phyloP scores from a whole-genome alignment of 2,329 filamentous ascomycete species.

The Colletotrichum orchidophilum region DNA sequence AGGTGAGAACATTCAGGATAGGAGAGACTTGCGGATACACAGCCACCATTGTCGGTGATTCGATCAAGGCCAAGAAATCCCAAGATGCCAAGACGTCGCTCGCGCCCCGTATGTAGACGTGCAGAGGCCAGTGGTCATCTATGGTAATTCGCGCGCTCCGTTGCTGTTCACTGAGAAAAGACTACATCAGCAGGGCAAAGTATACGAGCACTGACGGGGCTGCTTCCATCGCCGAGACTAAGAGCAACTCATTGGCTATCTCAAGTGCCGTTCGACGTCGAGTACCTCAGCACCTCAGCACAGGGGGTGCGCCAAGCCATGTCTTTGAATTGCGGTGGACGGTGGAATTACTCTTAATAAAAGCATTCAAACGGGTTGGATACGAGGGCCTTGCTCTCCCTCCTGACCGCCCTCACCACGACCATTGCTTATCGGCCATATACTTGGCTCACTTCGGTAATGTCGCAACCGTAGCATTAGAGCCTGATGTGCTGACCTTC shows the following conservation, averaged over 20 bases:
- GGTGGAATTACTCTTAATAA: not conserved
- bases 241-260: not conserved
- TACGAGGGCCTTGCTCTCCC: not conserved
- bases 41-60: slow-evolving; percentile 13
- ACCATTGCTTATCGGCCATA: not conserved
- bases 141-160: not conserved
- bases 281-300: too few species aligned
- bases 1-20: not conserved
- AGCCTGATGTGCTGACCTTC: not conserved
- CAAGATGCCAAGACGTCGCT: slow-evolving; percentile 14
- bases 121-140: slow-evolving; percentile 11
- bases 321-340: slow-evolving; percentile 8
- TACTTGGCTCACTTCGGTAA: not conserved
- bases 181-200: not conserved
- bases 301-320: slow-evolving; percentile 20
- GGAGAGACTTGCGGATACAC: slow-evolving; percentile 16
- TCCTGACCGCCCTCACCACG: not conserved
- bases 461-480: not conserved
- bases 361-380: not conserved
- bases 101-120: slow-evolving; percentile 25
- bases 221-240: not conserved
- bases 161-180: not conserved
- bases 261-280: not conserved
- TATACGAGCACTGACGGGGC: not conserved
- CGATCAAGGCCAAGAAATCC: slow-evolving; percentile 13